These are phyloP conservation scores for Xeromyces bisporus DNA, from an alignment of 495 filamentous ascomycete genomes.

Conservation along the genomic window DNA sequence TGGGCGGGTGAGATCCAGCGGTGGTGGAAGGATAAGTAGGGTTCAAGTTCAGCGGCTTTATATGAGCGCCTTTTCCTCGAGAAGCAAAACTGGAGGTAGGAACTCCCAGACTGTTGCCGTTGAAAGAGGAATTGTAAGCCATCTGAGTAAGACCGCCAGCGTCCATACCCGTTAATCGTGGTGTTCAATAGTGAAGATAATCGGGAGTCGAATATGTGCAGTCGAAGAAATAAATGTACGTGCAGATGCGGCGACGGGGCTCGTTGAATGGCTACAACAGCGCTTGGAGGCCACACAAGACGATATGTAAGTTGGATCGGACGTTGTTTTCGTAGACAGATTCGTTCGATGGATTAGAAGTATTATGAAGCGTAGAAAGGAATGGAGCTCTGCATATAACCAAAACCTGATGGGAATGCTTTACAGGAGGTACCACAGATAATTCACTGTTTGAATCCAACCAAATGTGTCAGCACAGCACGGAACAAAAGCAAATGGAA, in stretches of 20 bases:
- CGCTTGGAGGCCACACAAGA: too few relatives aligned
- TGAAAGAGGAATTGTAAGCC: slow-evolving; percentile 67
- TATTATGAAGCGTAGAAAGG: slow-evolving; percentile 5
- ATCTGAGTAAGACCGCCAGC: slow-evolving; percentile 99
- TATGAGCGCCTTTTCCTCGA: slow-evolving; percentile 60
- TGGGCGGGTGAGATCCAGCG: slow-evolving; percentile 42
- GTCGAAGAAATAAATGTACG: too few relatives aligned
- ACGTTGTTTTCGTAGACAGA: too few relatives aligned
- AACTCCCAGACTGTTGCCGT: slow-evolving; percentile 48
- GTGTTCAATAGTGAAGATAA: too few relatives aligned
- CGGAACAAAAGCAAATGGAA: too few relatives aligned
- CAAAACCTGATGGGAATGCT: neutral
- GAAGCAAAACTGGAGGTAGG: slow-evolving; percentile 68
- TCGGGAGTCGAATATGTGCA: slow-evolving; percentile 22
- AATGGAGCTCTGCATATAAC: slow-evolving; percentile 1
- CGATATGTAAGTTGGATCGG: too few relatives aligned
- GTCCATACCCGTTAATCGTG: slow-evolving; percentile 64
- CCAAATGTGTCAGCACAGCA: too few relatives aligned
- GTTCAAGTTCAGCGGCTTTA: slow-evolving; percentile 65
- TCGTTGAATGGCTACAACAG: too few relatives aligned
- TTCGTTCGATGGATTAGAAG: slow-evolving; percentile 5
- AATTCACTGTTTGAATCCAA: too few relatives aligned
- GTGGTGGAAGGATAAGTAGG: slow-evolving; percentile 44
- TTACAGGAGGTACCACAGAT: too few relatives aligned
- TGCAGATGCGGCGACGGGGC: too few relatives aligned